phyloP scores from a whole-genome alignment of 2,329 filamentous ascomycete genomes.

The Cordyceps fumosorosea region DNA sequence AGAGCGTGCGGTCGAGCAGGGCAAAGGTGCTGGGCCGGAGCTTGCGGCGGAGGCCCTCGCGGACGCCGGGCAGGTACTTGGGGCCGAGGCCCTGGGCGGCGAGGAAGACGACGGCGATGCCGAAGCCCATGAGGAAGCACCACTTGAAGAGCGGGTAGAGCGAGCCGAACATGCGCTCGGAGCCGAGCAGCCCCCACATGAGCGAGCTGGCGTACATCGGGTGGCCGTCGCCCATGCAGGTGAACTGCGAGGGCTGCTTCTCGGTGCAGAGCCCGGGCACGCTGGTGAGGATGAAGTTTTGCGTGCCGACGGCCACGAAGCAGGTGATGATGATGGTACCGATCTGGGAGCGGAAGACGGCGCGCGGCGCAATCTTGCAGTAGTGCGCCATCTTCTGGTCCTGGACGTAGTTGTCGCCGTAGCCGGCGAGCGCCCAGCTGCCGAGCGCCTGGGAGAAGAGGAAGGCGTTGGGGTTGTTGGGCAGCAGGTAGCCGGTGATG shows the following conservation, averaged over 20 bases:
- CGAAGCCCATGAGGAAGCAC: constrained; percentile 37
- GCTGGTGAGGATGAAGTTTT: constrained; percentile 35
- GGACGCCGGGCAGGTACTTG: constrained; percentile 27
- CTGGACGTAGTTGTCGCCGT: constrained; percentile 35
- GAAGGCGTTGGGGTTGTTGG: constrained; percentile 19
- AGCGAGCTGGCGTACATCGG: constrained; percentile 38
- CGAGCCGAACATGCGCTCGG: constrained; percentile 36
- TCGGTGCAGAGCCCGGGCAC: constrained; percentile 27
- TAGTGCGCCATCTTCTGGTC: constrained; percentile 48
- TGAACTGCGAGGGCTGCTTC: constrained; percentile 35
- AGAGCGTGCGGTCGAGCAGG: constrained; percentile 30
- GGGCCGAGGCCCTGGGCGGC: constrained; percentile 28
- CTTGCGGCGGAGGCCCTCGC: constrained; percentile 24
- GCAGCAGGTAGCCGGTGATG: constrained; percentile 24
- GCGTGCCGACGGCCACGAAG: constrained; percentile 37
- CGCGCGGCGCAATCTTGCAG: constrained; percentile 41
- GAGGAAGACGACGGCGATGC: constrained; percentile 31
- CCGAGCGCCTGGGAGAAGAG: constrained; percentile 11
- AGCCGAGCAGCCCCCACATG: constrained; percentile 47
- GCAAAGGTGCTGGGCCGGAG: constrained; percentile 27
- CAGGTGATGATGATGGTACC: constrained; percentile 40
- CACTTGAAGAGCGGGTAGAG: constrained; percentile 37
- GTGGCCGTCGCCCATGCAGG: constrained; percentile 42
- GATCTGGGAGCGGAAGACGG: constrained; percentile 41
- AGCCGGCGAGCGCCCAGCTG: constrained; percentile 22